Conservation (phyloP, 1,284 basidiomycete species). For the Ceratobasidium sp. region DNA sequence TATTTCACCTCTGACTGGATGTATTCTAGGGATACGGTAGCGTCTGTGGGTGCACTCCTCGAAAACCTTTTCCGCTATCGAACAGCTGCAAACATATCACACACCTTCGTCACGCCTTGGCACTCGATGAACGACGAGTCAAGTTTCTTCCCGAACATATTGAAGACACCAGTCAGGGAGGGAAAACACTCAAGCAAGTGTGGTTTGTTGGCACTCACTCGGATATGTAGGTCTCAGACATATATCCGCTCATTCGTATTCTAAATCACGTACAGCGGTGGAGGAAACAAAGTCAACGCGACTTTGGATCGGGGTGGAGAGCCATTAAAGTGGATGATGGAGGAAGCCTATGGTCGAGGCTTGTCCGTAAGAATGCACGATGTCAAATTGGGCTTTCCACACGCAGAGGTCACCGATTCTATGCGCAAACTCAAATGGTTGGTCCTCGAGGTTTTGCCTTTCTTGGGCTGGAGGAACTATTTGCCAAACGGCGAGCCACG, state of each 20-base stretch:
- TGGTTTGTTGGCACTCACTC: constrained; percentile 52
- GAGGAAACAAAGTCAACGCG: constrained; percentile 42
- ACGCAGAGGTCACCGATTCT: neutral
- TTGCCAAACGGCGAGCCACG: neutral
- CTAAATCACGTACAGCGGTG: constrained; percentile 41
- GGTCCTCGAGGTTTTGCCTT: neutral
- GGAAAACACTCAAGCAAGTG: constrained; percentile 45
- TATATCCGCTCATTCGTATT: neutral
- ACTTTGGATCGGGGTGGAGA: constrained; percentile 28
- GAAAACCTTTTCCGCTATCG: neutral
- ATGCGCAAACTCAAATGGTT: neutral
- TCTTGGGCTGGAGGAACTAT: neutral
- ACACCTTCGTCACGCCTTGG: constrained; percentile 34
- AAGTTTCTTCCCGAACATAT: constrained; percentile 5
- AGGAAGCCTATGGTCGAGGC: constrained; percentile 41
- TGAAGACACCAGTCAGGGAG: neutral
- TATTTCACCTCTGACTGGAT: neutral
- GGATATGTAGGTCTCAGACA: constrained; percentile 47
- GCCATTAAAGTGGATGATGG: constrained; percentile 44
- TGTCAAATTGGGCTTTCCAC: neutral
- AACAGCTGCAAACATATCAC: constrained; percentile 7
- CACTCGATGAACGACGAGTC: constrained; percentile 37
- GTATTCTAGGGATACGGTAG: neutral
- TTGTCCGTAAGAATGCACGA: constrained; percentile 22
- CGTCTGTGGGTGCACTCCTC: neutral